phyloP scores from a whole-genome alignment of 192 early-diverging fungal species.

The Gaertneriomyces semiglobifer region DNA sequence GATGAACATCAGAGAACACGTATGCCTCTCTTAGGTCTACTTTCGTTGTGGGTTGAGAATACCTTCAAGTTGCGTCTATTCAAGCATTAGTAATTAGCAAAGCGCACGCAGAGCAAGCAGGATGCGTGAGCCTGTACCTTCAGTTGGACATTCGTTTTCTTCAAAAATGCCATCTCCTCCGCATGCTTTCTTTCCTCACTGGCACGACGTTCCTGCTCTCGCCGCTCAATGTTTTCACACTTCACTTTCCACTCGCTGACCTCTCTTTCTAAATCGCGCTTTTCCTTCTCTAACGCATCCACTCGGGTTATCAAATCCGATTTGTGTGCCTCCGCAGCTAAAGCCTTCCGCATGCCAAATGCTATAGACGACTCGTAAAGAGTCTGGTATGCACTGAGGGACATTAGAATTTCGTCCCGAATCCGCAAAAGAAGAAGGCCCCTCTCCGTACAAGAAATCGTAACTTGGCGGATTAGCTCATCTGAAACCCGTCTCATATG shows the following conservation, averaged over 20 bases:
- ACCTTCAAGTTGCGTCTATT: slow-evolving; percentile 62
- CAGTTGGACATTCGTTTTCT: slow-evolving; percentile 65
- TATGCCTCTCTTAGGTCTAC: slow-evolving; percentile 18
- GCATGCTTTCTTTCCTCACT: slow-evolving; percentile 68
- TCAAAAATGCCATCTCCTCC: slow-evolving; percentile 65
- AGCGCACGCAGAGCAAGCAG: background rate
- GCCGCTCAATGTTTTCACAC: slow-evolving; percentile 63
- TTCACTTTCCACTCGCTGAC: slow-evolving; percentile 64
- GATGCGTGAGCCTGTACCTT: slow-evolving; percentile 43
- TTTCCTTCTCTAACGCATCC: slow-evolving; percentile 54
- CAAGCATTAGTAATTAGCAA: background rate
- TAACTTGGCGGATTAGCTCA: slow-evolving; percentile 65
- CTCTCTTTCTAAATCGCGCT: slow-evolving; percentile 52
- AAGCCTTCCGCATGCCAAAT: slow-evolving; percentile 64
- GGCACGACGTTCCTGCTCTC: slow-evolving; percentile 56
- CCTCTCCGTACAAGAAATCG: slow-evolving; percentile 62
- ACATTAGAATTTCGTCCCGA: slow-evolving; percentile 66
- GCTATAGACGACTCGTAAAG: slow-evolving; percentile 60
- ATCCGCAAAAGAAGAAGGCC: slow-evolving; percentile 58
- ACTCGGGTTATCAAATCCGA: slow-evolving; percentile 62
- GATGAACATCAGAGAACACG: too few relatives aligned
- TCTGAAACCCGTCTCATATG: slow-evolving; percentile 32
- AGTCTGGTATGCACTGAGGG: slow-evolving; percentile 64
- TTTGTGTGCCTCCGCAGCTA: slow-evolving; percentile 62
- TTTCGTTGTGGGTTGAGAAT: slow-evolving; percentile 66